A percentile compares a stretch with the other conserved stretches of the same genome.
phyloP scores from a whole-genome alignment of 2,329 filamentous ascomycete species.

The Tolypocladium cylindrosporum region DNA sequence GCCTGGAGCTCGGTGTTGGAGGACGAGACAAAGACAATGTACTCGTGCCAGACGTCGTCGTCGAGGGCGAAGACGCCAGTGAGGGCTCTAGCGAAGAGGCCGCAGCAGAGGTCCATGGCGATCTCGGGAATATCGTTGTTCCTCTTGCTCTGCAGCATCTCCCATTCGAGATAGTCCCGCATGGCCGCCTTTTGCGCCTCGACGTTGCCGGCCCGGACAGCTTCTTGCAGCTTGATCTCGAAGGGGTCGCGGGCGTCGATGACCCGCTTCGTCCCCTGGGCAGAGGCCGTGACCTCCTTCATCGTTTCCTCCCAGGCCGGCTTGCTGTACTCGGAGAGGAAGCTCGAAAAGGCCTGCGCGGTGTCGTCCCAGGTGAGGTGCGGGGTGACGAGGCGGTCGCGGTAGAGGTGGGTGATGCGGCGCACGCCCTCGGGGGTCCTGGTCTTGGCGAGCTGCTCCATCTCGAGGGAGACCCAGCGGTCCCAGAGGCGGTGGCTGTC shows the following conservation, averaged over 20 bases:
- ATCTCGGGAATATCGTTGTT: constrained; percentile 36
- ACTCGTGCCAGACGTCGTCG: constrained; percentile 72
- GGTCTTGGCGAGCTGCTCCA: constrained; percentile 53
- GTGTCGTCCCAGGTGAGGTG: constrained; percentile 69
- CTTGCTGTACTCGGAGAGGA: constrained; percentile 62
- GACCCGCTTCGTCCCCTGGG: constrained; percentile 56
- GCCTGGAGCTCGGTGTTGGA: constrained; percentile 25
- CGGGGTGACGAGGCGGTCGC: constrained; percentile 60
- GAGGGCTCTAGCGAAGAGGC: constrained; percentile 72
- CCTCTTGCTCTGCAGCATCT: constrained; percentile 50
- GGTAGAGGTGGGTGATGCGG: constrained; percentile 59
- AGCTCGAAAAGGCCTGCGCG: constrained; percentile 63
- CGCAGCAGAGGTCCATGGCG: constrained; percentile 42
- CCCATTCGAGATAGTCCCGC: constrained; percentile 75
- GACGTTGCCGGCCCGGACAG: constrained; percentile 43
- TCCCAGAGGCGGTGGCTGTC: constrained; percentile 76
- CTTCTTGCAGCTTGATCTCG: constrained; percentile 55
- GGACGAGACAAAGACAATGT: constrained; percentile 62
- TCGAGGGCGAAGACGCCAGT: constrained; percentile 60
- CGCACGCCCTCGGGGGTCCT: constrained; percentile 47
- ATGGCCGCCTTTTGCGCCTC: constrained; percentile 42
- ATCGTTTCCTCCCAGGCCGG: constrained; percentile 65
- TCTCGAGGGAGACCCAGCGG: constrained; percentile 62
- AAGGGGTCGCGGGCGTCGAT: constrained; percentile 51
- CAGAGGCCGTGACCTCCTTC: constrained; percentile 54